Percentiles rank a stretch among this genome's conserved stretches.
Conservation (phyloP, 1,284 basidiomycete genomes). For the Cystobasidium pallidum region DNA sequence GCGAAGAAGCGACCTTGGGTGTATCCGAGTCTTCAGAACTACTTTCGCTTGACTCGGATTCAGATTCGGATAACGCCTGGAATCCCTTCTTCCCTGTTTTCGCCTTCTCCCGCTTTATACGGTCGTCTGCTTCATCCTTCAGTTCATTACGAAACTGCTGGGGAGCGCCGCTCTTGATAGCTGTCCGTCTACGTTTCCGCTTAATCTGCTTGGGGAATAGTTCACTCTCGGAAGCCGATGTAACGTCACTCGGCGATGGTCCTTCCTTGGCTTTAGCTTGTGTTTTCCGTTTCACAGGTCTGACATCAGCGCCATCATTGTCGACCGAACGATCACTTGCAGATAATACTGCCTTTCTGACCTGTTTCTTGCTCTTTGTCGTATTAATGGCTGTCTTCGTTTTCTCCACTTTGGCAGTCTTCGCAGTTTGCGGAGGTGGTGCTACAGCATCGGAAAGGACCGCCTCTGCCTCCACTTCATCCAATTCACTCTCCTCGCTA, state of each 20-base stretch:
- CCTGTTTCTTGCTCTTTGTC: background rate
- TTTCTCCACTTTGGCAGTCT: background rate
- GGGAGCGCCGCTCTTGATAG: constrained; percentile 8
- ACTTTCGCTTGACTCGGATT: background rate
- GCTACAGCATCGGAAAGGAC: background rate
- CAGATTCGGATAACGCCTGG: constrained; percentile 1
- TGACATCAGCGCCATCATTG: background rate
- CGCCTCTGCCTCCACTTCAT: background rate
- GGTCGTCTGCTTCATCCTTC: constrained; percentile 1
- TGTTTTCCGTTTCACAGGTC: background rate
- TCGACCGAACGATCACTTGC: background rate
- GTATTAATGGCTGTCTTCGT: background rate
- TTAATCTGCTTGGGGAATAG: background rate
- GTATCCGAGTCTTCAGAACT: constrained; percentile 18
- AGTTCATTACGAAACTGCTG: background rate
- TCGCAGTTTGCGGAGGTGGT: background rate
- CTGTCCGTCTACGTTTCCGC: constrained; percentile 6
- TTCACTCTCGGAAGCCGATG: background rate
- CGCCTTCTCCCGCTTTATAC: background rate
- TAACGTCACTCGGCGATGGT: background rate
- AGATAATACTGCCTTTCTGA: background rate
- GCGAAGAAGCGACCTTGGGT: background rate
- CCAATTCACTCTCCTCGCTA: background rate
- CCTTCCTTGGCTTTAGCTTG: background rate
- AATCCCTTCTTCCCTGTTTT: background rate